These are phyloP conservation scores for Irpex sp. DNA, from an alignment of 1,284 basidiomycete genomes.

Conservation along the genomic window DNA sequence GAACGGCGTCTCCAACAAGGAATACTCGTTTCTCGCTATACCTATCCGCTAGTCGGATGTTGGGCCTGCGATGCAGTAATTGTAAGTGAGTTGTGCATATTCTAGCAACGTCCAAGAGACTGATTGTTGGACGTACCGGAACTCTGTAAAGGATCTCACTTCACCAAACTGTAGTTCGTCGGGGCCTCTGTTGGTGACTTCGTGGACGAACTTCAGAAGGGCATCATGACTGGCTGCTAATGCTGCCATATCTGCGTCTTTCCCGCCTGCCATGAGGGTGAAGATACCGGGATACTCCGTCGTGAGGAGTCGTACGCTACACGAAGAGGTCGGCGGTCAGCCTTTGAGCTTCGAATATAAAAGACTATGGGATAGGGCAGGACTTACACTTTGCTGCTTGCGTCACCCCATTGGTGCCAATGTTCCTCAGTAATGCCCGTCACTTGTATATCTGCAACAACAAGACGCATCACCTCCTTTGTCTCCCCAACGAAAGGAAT, in stretches of 20 bases:
- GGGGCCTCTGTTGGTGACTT: not conserved
- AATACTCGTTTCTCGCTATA: slow-evolving; percentile 20
- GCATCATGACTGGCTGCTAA: not conserved
- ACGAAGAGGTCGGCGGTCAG: not conserved
- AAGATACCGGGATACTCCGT: not conserved
- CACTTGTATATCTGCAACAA: slow-evolving; percentile 16
- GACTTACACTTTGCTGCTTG: slow-evolving; percentile 3
- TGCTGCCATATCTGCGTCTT: not conserved
- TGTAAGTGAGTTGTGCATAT: not conserved
- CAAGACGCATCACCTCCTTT: slow-evolving; percentile 15
- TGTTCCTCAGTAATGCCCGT: slow-evolving; percentile 14
- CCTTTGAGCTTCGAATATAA: not conserved
- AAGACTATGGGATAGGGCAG: not conserved
- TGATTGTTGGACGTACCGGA: not conserved
- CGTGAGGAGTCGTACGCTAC: not conserved
- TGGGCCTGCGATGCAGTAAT: slow-evolving; percentile 13
- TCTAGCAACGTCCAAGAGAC: too few relatives aligned
- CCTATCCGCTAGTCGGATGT: slow-evolving; percentile 20
- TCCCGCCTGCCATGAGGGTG: not conserved
- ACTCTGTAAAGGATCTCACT: not conserved
- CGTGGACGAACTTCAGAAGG: not conserved
- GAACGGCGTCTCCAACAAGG: slow-evolving; percentile 19
- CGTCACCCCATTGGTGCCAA: slow-evolving; percentile 18
- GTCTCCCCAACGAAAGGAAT: slow-evolving; percentile 22
- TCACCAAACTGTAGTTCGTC: not conserved